Evolutionary conservation across 495 filamentous ascomycete species (phyloP).

Genomic region (Xylaria nigripes): DNA sequence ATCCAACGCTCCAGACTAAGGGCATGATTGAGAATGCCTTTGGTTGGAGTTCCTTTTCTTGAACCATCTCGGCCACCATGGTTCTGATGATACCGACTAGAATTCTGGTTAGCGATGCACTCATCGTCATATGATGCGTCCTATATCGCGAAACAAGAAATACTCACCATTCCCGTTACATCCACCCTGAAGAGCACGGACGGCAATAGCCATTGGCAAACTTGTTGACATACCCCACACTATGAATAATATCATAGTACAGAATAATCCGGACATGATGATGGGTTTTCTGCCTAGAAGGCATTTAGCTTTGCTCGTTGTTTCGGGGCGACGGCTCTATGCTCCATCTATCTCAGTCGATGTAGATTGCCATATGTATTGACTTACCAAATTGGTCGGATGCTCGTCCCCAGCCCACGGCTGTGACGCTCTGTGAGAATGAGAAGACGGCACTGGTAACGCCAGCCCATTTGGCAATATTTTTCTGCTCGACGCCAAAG

Average conservation of each 20-base stretch:
- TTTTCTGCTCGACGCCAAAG: conserved; percentile 61
- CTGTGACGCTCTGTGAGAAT: conserved; percentile 61
- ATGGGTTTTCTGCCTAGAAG: conserved; percentile 56
- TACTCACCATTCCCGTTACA: conserved; percentile 55
- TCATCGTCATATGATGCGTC: not conserved
- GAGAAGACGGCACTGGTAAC: conserved; percentile 67
- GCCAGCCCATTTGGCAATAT: conserved; percentile 71
- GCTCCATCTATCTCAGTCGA: not conserved
- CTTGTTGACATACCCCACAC: conserved; percentile 71
- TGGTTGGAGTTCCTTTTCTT: conserved; percentile 72
- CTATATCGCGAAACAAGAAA: not conserved
- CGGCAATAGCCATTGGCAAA: conserved; percentile 60
- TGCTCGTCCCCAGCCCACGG: conserved; percentile 68
- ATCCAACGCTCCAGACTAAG: conserved; percentile 69
- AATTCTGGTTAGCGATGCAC: not conserved
- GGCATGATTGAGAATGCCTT: conserved; percentile 81
- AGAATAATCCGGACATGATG: conserved; percentile 60
- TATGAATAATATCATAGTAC: conserved; percentile 64
- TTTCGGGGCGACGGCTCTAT: not conserved
- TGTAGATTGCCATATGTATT: not conserved
- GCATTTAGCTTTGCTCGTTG: not conserved
- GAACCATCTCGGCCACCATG: conserved; percentile 70
- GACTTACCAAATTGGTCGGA: conserved; percentile 53
- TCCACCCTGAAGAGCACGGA: conserved; percentile 59
- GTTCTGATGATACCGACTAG: conserved; percentile 59